Evolutionary conservation across 805 yeast species (phyloP), one percentile per base, ranked within the genome.

Genomic region (Starmerella bombi): DNA sequence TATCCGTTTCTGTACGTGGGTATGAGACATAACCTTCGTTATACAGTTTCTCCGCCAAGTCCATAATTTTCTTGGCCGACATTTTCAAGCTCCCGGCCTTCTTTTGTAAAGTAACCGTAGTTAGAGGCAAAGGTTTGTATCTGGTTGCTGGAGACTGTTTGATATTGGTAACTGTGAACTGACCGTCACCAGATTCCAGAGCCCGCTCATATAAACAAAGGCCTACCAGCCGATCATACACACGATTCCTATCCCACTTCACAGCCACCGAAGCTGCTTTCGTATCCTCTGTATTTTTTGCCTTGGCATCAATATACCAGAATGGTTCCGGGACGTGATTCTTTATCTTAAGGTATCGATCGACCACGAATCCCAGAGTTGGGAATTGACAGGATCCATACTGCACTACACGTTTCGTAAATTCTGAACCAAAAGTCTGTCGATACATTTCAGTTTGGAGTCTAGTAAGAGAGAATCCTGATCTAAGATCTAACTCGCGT

Each of bases 331-430:
- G 71, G 5, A 67, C 62, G 59, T 88, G 91, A 46, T 66, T 64
- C 51, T 74, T 71, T 25, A 80, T 80, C 42, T 94, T 66, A 42
- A 76, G 74, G 56, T 76, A 85, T 43, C 98, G 65, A 54, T 91
- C 98, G 9, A 91, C 97, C 0, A 91, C 86, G 60, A 91, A 91
- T 3, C 98, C 97, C 38, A 91, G 64, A 0, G 98, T 88, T 2
- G 99, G 99, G 53, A 91, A 91, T 57, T 91, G 99, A 56, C 99
- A 91, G 2, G 80, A 62, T 2, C 99, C 99, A 58, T 86, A 91
- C 1, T 94, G 84, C 0, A 80, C 66, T 4, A 65, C 62, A 49
- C 41, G 46, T 49, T 62, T 63, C 19, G 25, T 29, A 27, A 39
- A 33, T 19, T 31, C 44, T 22, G 36, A 36, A 4, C 43, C 33